Evolutionary conservation across 371 early-diverging fungal genomes (phyloP).

Genomic region (Syncephalastrum racemosum): DNA sequence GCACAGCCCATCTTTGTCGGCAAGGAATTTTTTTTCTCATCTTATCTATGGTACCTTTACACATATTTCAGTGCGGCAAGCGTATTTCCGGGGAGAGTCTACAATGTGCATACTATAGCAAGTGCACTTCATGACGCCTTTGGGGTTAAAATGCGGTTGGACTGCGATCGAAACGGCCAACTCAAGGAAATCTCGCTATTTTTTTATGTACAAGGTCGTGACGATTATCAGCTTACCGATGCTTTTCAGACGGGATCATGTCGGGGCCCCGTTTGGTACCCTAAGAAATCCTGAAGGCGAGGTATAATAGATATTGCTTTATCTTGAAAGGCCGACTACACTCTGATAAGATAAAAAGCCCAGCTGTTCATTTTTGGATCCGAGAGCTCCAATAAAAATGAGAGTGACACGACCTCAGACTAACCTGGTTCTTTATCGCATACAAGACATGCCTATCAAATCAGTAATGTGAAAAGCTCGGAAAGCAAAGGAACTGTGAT

Average conservation of each 20-base stretch:
- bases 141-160: slow-evolving; percentile 29
- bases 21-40: not conserved
- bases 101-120: slow-evolving; percentile 31
- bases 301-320: not conserved
- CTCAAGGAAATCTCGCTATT: slow-evolving; percentile 37
- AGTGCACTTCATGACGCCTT: slow-evolving; percentile 32
- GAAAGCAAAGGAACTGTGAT: no score
- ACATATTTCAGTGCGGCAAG: slow-evolving; percentile 30
- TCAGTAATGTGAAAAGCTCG: no score
- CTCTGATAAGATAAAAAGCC: not conserved
- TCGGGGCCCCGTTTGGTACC: slow-evolving; percentile 36
- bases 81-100: slow-evolving; percentile 39
- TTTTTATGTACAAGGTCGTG: slow-evolving; percentile 44
- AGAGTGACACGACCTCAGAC: not conserved
- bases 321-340: no score
- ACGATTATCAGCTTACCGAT: slow-evolving; percentile 34
- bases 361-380: not conserved
- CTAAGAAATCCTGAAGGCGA: slow-evolving; percentile 28
- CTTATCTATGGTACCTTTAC: not conserved
- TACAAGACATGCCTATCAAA: no score
- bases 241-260: slow-evolving; percentile 30
- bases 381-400: slow-evolving; percentile 5
- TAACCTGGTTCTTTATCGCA: no score
- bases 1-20: no score
- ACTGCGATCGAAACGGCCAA: slow-evolving; percentile 28